Base-by-base conservation (phyloP, 2,329 filamentous ascomycete genomes). In the Trichoderma sp. region DNA sequence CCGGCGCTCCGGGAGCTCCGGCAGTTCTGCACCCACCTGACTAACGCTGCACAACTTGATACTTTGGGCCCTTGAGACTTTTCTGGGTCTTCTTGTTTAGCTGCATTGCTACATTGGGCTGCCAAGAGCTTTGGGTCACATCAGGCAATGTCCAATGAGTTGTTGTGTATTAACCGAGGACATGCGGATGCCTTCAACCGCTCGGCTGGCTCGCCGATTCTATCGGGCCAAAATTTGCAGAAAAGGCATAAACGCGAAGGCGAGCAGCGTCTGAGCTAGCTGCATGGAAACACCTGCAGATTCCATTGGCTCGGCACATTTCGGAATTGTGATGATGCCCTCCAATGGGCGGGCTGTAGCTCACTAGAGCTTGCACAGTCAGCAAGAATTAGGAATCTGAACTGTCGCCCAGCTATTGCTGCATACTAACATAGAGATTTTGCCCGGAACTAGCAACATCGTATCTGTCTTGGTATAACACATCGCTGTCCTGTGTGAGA, bases 1-100 rank as follows among this genome's bases (percentile, higher is more conserved):
- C 67, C 67, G 67, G 67, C 66, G 39, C 43, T 39, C 64, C 67
- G 67, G 67, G 67, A 70, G 15, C 57, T 53, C 26, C 67, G 67
- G 67, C 57, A 70, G 66, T 70, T 57, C 28, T 70, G 67, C 57
- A 53, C 47, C 63, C 63, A 66, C 63, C 24, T 18, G 30, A 34
- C 36, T 67, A 67, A 34, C 32, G 11, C 51, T 43, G 26, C 51
- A 26, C 66, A 15, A 26, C 24, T 61, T n/a, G 26, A 39, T 61
- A 15, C 57, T 58, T 18, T 62, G 21, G 24, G 34, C 34, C 15
- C 7, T n/a, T 32, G 34, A 60, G 51, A 26, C 32, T 61, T 34
- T 56, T 57, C 24, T 57, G 47, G 47, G 64, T 28, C 30, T 18
- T 18, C 26, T 66, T n/a, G 21, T 26, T 67, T 61, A 61, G 67